phyloP scores from a whole-genome alignment of 2,329 filamentous ascomycete species.

The Alternaria sp. region DNA sequence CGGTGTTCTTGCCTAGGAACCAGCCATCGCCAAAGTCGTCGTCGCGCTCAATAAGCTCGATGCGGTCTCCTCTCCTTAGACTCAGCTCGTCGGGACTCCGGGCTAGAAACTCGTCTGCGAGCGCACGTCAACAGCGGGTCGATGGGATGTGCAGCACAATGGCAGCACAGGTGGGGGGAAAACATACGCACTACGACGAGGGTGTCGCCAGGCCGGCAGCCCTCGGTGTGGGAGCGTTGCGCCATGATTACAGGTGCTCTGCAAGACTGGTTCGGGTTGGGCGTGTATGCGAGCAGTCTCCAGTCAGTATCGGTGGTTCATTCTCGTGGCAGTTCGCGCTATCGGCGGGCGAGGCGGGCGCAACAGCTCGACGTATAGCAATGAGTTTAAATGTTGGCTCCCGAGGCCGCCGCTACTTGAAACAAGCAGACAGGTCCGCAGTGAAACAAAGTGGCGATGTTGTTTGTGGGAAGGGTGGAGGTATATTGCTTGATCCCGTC shows the following conservation, averaged over 20 bases:
- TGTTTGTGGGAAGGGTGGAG: background rate
- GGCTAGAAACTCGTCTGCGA: slow-evolving; percentile 85
- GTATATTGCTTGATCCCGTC: slow-evolving; percentile 5
- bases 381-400: slow-evolving; percentile 2
- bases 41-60: slow-evolving; percentile 84
- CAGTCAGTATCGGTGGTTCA: slow-evolving; percentile 21
- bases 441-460: background rate
- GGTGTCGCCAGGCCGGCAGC: slow-evolving; percentile 70
- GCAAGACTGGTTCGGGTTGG: slow-evolving; percentile 10
- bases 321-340: slow-evolving; percentile 21
- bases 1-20: slow-evolving; percentile 79
- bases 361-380: slow-evolving; percentile 6
- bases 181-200: slow-evolving; percentile 76
- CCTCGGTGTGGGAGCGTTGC: slow-evolving; percentile 50
- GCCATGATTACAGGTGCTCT: slow-evolving; percentile 36
- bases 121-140: slow-evolving; percentile 14
- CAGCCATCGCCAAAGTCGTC: slow-evolving; percentile 90
- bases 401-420: slow-evolving; percentile 9
- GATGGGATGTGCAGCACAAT: background rate
- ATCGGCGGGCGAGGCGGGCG: slow-evolving; percentile 18
- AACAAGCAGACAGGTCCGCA: background rate
- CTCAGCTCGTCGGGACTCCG: slow-evolving; percentile 93
- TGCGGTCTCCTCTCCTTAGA: slow-evolving; percentile 81
- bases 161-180: background rate
- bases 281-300: slow-evolving; percentile 23